These are phyloP conservation scores for Phaeolepiota aurea DNA, from an alignment of 768 basidiomycete genomes.

Conservation along the genomic window DNA sequence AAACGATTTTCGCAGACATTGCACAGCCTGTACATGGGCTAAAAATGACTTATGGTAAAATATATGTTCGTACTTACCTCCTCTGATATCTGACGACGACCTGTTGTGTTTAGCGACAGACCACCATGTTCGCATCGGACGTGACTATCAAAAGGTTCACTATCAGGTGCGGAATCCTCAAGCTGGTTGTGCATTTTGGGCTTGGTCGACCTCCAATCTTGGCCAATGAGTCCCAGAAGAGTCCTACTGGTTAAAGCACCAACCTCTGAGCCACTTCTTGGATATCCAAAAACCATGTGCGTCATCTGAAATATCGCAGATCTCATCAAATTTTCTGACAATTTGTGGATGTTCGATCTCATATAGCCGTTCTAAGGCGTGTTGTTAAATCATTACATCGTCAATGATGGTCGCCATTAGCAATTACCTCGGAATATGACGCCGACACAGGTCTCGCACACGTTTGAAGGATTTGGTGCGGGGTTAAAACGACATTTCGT, in stretches of 20 bases:
- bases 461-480: slow-evolving; percentile 34
- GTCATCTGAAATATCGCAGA: slow-evolving; percentile 34
- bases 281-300: slow-evolving; percentile 62
- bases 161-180: slow-evolving; percentile 64
- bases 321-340: slow-evolving; percentile 51
- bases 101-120: slow-evolving; percentile 44
- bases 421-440: slow-evolving; percentile 47
- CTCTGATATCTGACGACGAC: slow-evolving; percentile 53
- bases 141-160: slow-evolving; percentile 43
- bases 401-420: slow-evolving; percentile 1
- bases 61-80: slow-evolving; percentile 31
- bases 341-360: slow-evolving; percentile 55
- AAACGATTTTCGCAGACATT: slow-evolving; percentile 50
- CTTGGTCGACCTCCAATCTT: slow-evolving; percentile 61
- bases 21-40: neutral
- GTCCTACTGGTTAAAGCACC: slow-evolving; percentile 3
- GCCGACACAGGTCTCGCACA: slow-evolving; percentile 56
- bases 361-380: slow-evolving; percentile 54
- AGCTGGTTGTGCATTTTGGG: slow-evolving; percentile 69
- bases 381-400: slow-evolving; percentile 2
- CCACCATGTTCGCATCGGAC: slow-evolving; percentile 68
- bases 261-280: slow-evolving; percentile 73
- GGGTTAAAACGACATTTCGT: slow-evolving; percentile 44
- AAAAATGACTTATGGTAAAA: slow-evolving; percentile 2
- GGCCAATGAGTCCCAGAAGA: slow-evolving; percentile 5